Conservation (phyloP, 2,329 filamentous ascomycete species). For the Lojkania enalia region DNA sequence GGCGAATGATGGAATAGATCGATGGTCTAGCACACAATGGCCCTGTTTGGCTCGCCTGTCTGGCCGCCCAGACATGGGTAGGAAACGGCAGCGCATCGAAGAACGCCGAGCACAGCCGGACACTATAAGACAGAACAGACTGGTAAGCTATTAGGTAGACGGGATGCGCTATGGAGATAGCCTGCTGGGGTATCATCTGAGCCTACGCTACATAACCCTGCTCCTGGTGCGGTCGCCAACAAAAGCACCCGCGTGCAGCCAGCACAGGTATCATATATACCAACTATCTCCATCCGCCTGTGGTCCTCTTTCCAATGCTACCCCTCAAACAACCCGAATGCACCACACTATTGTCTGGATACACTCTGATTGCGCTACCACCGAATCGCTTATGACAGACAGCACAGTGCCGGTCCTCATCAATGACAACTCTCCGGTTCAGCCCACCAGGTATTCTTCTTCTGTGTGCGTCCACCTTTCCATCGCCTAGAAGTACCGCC, state of each 20-base stretch:
- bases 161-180: too few species aligned
- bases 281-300: slow-evolving; percentile 9
- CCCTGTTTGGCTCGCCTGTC: neutral
- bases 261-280: too few species aligned
- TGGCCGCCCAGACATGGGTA: too few species aligned
- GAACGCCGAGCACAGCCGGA: too few species aligned
- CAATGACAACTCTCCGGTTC: slow-evolving; percentile 74
- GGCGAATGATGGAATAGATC: slow-evolving; percentile 54
- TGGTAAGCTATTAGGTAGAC: too few species aligned
- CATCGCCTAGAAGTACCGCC: slow-evolving; percentile 72
- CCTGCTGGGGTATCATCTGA: too few species aligned
- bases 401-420: slow-evolving; percentile 85
- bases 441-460: slow-evolving; percentile 55
- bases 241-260: too few species aligned
- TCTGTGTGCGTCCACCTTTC: slow-evolving; percentile 60
- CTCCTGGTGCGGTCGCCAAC: too few species aligned
- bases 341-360: slow-evolving; percentile 67
- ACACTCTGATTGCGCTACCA: slow-evolving; percentile 85
- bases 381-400: slow-evolving; percentile 94
- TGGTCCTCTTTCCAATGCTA: slow-evolving; percentile 28
- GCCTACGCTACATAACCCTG: too few species aligned
- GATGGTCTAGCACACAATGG: neutral
- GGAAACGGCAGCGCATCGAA: too few species aligned
- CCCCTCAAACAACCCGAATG: slow-evolving; percentile 54
- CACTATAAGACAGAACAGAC: too few species aligned